Evolutionary conservation across 148 eudicot genomes (phyloP).

Genomic region (Chenopodium berlandieri): DNA sequence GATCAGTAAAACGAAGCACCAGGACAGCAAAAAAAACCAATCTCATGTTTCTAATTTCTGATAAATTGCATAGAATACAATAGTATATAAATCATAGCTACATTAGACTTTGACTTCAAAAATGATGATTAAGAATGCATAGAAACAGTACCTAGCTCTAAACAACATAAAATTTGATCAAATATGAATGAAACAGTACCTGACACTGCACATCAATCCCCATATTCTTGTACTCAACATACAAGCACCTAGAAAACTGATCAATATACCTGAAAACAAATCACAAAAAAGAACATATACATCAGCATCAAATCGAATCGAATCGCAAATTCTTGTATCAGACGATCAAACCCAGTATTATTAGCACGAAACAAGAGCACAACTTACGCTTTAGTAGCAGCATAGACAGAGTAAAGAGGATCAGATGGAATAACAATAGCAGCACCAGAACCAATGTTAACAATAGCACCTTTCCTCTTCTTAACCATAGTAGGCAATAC

Average conservation of each 20-base stretch:
- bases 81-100: neutral
- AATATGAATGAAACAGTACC: conserved; percentile 31
- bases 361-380: no score
- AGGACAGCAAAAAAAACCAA: conserved; percentile 11
- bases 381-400: conserved; percentile 64
- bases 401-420: conserved; percentile 53
- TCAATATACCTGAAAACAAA: conserved; percentile 45
- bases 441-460: conserved; percentile 71
- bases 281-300: conserved; percentile 11
- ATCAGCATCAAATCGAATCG: neutral
- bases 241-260: conserved; percentile 51
- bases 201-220: conserved; percentile 82
- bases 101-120: neutral
- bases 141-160: neutral
- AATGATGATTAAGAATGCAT: neutral
- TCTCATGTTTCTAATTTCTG: neutral
- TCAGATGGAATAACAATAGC: conserved; percentile 45
- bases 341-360: neutral
- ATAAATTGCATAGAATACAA: neutral
- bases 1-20: conserved; percentile 9
- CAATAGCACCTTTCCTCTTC: conserved; percentile 53
- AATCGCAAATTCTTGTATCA: neutral
- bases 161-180: neutral
- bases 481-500: conserved; percentile 44
- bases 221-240: conserved; percentile 64